Evolutionary conservation across 1,284 basidiomycete species (phyloP), one percentile per base, ranked within the genome.

Genomic region (Naganishia albida): DNA sequence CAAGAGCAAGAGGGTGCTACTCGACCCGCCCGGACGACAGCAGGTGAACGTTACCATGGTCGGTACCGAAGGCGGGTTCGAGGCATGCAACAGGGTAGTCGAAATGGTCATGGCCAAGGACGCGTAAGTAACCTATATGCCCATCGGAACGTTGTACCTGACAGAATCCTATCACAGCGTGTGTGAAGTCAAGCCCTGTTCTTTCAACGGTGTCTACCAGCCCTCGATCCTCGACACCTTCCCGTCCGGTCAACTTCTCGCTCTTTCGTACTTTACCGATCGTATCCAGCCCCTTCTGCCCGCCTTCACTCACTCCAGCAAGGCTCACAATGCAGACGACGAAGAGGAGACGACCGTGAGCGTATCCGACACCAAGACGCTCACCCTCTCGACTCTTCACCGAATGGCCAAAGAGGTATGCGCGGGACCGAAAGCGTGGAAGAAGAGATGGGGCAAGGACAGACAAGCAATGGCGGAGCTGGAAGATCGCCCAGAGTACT

Each of bases 201-300:
- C 94, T 1, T 99, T 99, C 82, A 89, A 92, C 71, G 95, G 95
- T 42, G 92, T 97, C 30, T 98, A 99, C 82, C 95, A 98, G 77
- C 96, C 95, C 0, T 89, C 89, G n/a, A 83, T 98, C 30, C 83
- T 91, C 70, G 89, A 95, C 70, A 89, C 91, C 6, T 98, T 98
- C 85, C 83, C 86, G 3, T 77, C 82, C 23, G 90, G 90, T 68
- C 87, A 87, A 73, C 83, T 93, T 70, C 84, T 93, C 30, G 85
- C 94, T 10, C 84, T 97, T 1, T 97, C 94, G 30, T 99, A 98
- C 84, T 98, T 99, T 81, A 96, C 93, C 81, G 95, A 98, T 82
- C 90, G 96, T 44, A 83, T 96, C 67, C 81, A 83, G 44, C 95
- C 93, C 0, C 85, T 98, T 66, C 83, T 94, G 53, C 76, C 72